Base-by-base conservation (phyloP, 2,329 filamentous ascomycete genomes). In the Xylogone sp. region DNA sequence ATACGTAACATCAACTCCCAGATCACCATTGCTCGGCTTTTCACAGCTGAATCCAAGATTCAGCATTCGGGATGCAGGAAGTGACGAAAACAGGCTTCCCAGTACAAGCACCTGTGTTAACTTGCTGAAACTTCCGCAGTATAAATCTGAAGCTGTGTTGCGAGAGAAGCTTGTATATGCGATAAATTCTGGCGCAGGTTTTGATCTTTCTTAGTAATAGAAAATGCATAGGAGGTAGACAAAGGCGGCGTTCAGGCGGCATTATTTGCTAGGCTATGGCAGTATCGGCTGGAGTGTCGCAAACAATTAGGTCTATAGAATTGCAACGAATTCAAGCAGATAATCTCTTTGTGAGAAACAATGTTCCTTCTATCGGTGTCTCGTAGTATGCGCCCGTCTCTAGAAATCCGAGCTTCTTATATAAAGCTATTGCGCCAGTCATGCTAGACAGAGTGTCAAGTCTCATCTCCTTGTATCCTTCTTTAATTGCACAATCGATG, bases 61-160 rank as follows among this genome's bases (percentile, higher is more conserved):
- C 68, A 93, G 86, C 64, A 97, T 99, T 56, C 76, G 94, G 3
- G 94, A 99, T 69, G 86, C 84, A 1, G 88, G 89, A 3, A 73
- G 73, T 21, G 90, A 95, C 63, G 81, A 93, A 69, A 79, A 82
- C 45, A 77, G 94, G 53, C 72, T 97, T 56, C 94, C 94, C 2
- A 97, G 90, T 65, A 91, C 94, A 18, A 97, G 92, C 66, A 99
- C 94, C 0, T 99, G 94, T 62, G 90, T 97, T 22, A 99, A 99
- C 67, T 68, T 99, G 60, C 72, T 99, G 45, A 99, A 99, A 75
- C 71, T 99, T 59, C 94, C 94, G 6, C 82, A 86, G 58, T 99
- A 97, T 69, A 79, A 70, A 45, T 83, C 76, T 29, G 82, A 84
- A 56, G 69, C 74, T 53, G 78, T 75, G 22, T 68, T 99, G 62